Base-by-base conservation (phyloP, 352 stramenopile genomes). In the Phytophthora megakarya region DNA sequence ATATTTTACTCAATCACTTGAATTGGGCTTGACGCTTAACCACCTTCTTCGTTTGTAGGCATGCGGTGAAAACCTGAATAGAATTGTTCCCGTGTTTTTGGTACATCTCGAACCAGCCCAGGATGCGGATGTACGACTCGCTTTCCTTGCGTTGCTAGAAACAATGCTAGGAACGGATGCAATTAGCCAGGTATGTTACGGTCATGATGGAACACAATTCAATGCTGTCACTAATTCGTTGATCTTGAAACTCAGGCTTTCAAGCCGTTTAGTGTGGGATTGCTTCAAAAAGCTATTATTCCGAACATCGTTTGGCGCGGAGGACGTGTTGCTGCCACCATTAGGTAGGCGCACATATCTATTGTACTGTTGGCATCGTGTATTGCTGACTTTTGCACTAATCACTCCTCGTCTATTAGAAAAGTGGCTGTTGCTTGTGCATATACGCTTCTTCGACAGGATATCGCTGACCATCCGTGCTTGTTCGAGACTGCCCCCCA, bases 241-340 rank as follows among this genome's bases (percentile, higher is more conserved):
- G 8, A 13, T 48, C 0, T 40, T 11, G n/a, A n/a, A n/a, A n/a
- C 22, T 6, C 40, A 95, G 86, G 61, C 81, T 0, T 89, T 95
- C 47, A 76, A 83, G 50, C 71, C 78, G 13, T 93, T 84, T 57
- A 88, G 72, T 40, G 70, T 69, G 13, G 12, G 59, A 21, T 51
- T 96, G 19, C 54, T 97, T 21, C 66, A 90, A 35, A 87, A 93
- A 44, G 76, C 78, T 40, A 90, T 97, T 38, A 84, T 93, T 21
- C 89, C 91, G 11, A 97, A 96, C 72, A 90, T 96, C 32, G 86
- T 96, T 22, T 97, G 91, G 89, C 82, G 84, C 57, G 90, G 82
- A 21, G 91, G 89, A 18, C 81, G 88, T 39, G 87, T 96, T 16
- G 88, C 90, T 39, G 84, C 87, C 32, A 96, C 88, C 10, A 90